Evolutionary conservation across 1,284 basidiomycete genomes (phyloP), one percentile per base, ranked within the genome.

Genomic region (Ceraceosorus guamensis): DNA sequence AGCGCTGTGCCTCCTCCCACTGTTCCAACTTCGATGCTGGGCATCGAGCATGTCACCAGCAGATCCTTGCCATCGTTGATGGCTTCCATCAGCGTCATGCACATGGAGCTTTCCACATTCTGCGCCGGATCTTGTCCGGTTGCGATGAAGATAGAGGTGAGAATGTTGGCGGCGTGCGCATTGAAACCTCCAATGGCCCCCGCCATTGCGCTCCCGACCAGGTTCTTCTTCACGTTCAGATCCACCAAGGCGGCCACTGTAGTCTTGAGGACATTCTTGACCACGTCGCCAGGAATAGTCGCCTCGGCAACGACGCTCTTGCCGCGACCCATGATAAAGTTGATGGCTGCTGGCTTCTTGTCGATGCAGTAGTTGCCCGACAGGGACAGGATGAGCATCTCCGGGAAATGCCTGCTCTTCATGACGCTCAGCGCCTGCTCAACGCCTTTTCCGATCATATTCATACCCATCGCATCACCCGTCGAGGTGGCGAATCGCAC

Each of bases 401-500:
- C 85, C 4, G 93, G 93, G 82, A 91, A 98, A 72, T 86, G 79
- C 61, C 82, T 81, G n/a, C 66, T 57, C 65, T 83, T 82, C 81
- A 98, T 83, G 35, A 82, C 82, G 70, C 87, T 88, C 16, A 99
- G 83, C 18, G 91, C 90, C 78, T 89, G 89, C 79, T 98, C 95
- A 5, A 68, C 60, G 16, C 65, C 67, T 63, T 79, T 79, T 3
- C 77, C 78, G 50, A 79, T 79, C 93, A 99, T 99, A 81, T 99
- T 99, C 95, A 99, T 98, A 35, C 93, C 93, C 93, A 98, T 99
- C 33, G 93, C 95, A 75, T 98, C 95, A 55, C 95, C 95, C 0
- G 95, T 98, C 82, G 86, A 57, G 1, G 91, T 97, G 48, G 88
- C 88, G 73, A 99, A 97, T 49, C 95, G 84, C n/a, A 97, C 86